A percentile compares a stretch with the other conserved stretches of the same genome.
These are phyloP conservation scores for Artemisia annua DNA, from an alignment of 129 eudicot species.

Conservation along the genomic window DNA sequence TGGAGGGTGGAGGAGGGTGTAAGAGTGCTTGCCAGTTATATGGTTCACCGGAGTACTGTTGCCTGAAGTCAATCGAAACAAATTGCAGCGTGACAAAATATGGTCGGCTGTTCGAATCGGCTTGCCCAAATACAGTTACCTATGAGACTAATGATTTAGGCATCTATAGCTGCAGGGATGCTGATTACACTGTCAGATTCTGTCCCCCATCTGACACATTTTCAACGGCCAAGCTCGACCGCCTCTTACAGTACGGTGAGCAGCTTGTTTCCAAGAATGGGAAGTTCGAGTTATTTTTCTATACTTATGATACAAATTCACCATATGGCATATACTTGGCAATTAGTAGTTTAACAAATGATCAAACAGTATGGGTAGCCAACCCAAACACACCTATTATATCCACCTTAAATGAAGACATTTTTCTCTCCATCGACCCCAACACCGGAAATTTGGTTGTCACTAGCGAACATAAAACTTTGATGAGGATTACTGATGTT, in stretches of 20 bases:
- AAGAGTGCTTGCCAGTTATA: conserved; percentile 42
- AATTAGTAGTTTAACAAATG: conserved; percentile 33
- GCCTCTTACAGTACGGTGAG: no score
- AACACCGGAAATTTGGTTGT: conserved; percentile 33
- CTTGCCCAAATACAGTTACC: no score
- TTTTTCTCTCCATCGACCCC: conserved; percentile 23
- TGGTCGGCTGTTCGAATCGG: conserved; percentile 27
- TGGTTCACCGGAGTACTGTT: conserved; percentile 35
- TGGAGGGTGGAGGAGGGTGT: conserved; percentile 38
- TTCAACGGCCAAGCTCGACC: no score
- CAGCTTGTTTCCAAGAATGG: no score
- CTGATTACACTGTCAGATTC: no score
- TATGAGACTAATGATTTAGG: no score
- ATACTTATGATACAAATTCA: background rate
- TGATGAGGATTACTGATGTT: conserved; percentile 27
- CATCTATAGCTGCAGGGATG: no score
- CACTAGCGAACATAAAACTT: background rate
- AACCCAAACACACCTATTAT: conserved; percentile 38
- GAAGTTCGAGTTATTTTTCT: no score
- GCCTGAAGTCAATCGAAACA: conserved; percentile 6
- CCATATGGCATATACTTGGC: conserved; percentile 27
- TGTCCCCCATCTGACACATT: no score
- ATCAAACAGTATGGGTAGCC: conserved; percentile 38
- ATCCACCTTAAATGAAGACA: conserved; percentile 13
- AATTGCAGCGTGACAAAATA: conserved; percentile 28